These are phyloP conservation scores for Gamarada debralockiae DNA, from an alignment of 495 filamentous ascomycete species.

Conservation along the genomic window DNA sequence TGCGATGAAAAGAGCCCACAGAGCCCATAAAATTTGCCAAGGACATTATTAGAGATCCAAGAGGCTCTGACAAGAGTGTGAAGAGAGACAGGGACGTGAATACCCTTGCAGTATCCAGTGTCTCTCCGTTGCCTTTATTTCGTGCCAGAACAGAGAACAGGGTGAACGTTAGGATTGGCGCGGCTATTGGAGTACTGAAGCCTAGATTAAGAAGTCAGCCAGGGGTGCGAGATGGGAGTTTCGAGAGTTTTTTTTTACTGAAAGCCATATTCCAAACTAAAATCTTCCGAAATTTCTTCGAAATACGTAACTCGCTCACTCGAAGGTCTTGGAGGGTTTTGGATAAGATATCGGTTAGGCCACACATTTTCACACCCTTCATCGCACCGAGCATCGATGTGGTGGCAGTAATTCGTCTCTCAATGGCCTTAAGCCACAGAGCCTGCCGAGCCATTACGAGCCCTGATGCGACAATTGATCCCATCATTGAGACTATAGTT, in stretches of 20 bases:
- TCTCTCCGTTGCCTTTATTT: slow-evolving; percentile 4
- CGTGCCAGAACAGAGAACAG: slow-evolving; percentile 28
- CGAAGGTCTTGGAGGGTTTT: slow-evolving; percentile 20
- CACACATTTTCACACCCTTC: slow-evolving; percentile 36
- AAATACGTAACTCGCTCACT: no score
- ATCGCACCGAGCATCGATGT: slow-evolving; percentile 30
- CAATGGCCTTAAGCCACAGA: slow-evolving; percentile 39
- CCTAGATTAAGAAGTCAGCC: no score
- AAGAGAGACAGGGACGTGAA: slow-evolving; percentile 36
- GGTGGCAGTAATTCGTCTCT: slow-evolving; percentile 36
- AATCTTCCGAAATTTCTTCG: no score
- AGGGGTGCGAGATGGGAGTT: no score
- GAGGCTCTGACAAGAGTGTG: slow-evolving; percentile 28
- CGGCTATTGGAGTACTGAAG: not conserved
- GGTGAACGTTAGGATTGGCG: slow-evolving; percentile 33
- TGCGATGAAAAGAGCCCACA: slow-evolving; percentile 31
- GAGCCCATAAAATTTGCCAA: slow-evolving; percentile 20
- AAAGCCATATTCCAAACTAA: no score
- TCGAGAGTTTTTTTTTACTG: no score
- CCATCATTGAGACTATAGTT: not conserved
- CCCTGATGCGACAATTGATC: slow-evolving; percentile 6
- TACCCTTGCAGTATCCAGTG: slow-evolving; percentile 15
- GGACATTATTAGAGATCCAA: slow-evolving; percentile 25
- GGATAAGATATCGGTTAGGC: slow-evolving; percentile 21
- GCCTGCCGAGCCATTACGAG: slow-evolving; percentile 29